Base-by-base conservation (phyloP, 805 yeast species). In the Candida pseudofarinosa region DNA sequence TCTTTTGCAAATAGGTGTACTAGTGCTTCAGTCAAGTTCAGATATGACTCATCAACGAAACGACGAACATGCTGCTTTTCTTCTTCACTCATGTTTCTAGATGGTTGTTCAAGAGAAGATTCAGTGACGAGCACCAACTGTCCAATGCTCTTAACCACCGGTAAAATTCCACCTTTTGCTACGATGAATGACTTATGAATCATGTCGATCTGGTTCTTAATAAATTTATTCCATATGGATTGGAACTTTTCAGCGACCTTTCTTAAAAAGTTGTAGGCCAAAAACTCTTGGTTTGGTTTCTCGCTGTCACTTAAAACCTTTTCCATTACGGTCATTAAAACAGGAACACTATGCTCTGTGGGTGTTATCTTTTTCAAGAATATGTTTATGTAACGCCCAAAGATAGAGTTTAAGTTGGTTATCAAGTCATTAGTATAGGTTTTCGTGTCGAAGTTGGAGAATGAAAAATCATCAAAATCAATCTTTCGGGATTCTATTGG, bases 241-340 rank as follows among this genome's bases (percentile, higher is more conserved):
- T 63, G 63, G 35, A 80, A 65, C 55, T 76, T 77, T 20, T 79
- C 79, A n/a, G 68, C 62, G 4, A 81, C 49, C 46, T 77, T 78
- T 26, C 67, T 69, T 47, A 83, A 66, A 40, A 74, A 67, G 33
- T 73, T 69, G 45, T 76, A 65, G 16, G 76, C 63, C 32, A 70
- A 56, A 51, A 74, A 87, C 48, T 86, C 96, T 54, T 83, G 89
- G 56, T 79, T 77, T 1, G 83, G 68, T 6, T 76, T 63, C 7
- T 73, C 73, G 15, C 60, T 73, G 56, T 50, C 76, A 42, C 32
- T 60, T 39, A 38, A 51, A 44, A 47, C 59, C 53, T 47, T 44
- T 31, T 61, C 65, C 40, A 70, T 42, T 20, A 60, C 59, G 2
- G 58, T 47, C 40, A 70, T 50, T n/a, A 67, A 47, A 18, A 56